Evolutionary conservation across 352 stramenopile species (phyloP), one percentile per base, ranked within the genome.

Genomic region (Pythium myriotylum): DNA sequence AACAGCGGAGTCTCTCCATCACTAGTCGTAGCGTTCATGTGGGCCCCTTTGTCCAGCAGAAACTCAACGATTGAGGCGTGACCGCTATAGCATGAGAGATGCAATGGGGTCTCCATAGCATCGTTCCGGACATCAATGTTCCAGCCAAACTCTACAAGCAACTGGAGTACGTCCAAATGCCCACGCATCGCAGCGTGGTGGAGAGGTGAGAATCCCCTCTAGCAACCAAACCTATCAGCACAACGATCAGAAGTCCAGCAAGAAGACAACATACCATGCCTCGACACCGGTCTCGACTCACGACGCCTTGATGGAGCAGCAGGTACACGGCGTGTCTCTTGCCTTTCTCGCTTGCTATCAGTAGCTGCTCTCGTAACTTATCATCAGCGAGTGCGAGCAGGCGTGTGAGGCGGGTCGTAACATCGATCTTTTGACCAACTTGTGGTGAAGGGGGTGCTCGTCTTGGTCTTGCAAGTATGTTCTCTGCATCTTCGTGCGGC

Each of bases 1-100:
- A 94, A 92, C 6, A 95, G 54, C 14, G 84, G 64, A 0, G 86
- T 88, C 57, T 95, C 86, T 35, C 70, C 59, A 26, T 91, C 79
- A 24, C 54, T 61, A 1, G 71, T 91, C 23, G 59, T 39, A 0
- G 75, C 73, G 37, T 92, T 82, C 19, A 89, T 64, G 20, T 81
- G 55, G 1, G 81, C 80, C 1, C 81, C 81, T 12, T 79, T 74
- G 39, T 89, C 81, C 22, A 93, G 47, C 23, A 95, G 68, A 23
- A 76, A 77, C 60, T 93, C 84, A 3, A 68, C 79, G 40, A 88
- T 53, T 2, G 72, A 54, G 3, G 58, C 58, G 48, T 91, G 79
- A n/a, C 83, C 83, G 14, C 73, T 66, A 60, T 81, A 92, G 29
- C 73, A 74, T 3, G 86, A 79, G 13, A 95, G 72, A 37, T 94